These are phyloP conservation scores for Bonia amplexicaulis DNA, from an alignment of 176 grass and related monocot genomes.

Conservation along the genomic window DNA sequence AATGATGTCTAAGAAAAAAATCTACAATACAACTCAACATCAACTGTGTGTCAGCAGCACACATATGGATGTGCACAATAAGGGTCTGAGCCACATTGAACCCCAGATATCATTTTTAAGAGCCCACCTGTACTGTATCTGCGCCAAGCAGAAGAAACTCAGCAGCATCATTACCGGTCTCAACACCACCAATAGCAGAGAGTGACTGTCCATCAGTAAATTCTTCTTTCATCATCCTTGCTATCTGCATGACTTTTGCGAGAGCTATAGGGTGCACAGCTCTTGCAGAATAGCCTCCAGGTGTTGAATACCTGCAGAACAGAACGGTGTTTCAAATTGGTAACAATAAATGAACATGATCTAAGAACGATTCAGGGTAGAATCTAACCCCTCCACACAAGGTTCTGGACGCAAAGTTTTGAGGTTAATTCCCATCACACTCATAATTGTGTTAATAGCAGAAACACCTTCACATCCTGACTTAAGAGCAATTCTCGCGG, in stretches of 20 bases:
- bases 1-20: slow-evolving; percentile 7
- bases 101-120: background rate
- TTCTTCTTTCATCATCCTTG: slow-evolving; percentile 88
- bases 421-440: slow-evolving; percentile 94
- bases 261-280: slow-evolving; percentile 96
- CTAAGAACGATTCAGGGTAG: slow-evolving; percentile 2
- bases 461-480: slow-evolving; percentile 88
- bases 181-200: slow-evolving; percentile 86
- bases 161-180: slow-evolving; percentile 82
- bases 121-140: slow-evolving; percentile 90
- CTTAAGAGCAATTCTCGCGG: slow-evolving; percentile 77
- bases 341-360: background rate
- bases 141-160: slow-evolving; percentile 91
- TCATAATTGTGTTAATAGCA: slow-evolving; percentile 99
- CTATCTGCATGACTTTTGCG: slow-evolving; percentile 92
- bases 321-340: slow-evolving; percentile 4
- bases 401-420: slow-evolving; percentile 86
- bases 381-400: slow-evolving; percentile 85
- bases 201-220: slow-evolving; percentile 69
- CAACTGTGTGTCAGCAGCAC: background rate
- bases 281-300: slow-evolving; percentile 90
- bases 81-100: background rate
- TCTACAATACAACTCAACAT: background rate
- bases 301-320: slow-evolving; percentile 74
- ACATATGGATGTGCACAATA: background rate